phyloP scores from a whole-genome alignment of 1,139 yeast genomes.

The Zygotorulaspora mrakii region DNA sequence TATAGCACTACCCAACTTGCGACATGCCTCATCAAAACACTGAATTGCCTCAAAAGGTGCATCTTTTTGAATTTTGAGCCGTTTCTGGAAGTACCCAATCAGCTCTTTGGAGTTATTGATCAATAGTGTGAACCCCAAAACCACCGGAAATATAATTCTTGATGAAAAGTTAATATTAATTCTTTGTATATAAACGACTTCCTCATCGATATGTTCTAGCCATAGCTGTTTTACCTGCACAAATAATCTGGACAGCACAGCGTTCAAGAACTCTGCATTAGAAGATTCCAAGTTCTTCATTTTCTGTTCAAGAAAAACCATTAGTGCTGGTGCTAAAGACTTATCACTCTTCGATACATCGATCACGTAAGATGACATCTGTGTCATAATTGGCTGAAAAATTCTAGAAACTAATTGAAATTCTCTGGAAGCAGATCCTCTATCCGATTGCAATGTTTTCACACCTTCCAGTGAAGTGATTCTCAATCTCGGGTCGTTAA shows the following conservation, averaged over 20 bases:
- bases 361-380: slow-evolving; percentile 41
- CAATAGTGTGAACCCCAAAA: slow-evolving; percentile 46
- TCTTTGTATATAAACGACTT: slow-evolving; percentile 52
- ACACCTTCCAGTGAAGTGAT: slow-evolving; percentile 31
- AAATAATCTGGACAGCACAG: slow-evolving; percentile 48
- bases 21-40: slow-evolving; percentile 21
- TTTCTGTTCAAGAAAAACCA: slow-evolving; percentile 41
- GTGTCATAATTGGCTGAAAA: slow-evolving; percentile 47
- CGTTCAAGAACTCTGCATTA: slow-evolving; percentile 64
- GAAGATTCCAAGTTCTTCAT: slow-evolving; percentile 43
- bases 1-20: slow-evolving; percentile 22
- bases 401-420: slow-evolving; percentile 50
- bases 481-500: slow-evolving; percentile 40
- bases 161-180: slow-evolving; percentile 44
- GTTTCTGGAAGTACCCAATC: slow-evolving; percentile 10
- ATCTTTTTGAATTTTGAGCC: slow-evolving; percentile 14
- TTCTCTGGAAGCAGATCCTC: slow-evolving; percentile 53
- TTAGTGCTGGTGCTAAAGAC: slow-evolving; percentile 43
- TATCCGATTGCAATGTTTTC: slow-evolving; percentile 48
- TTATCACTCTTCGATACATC: slow-evolving; percentile 40
- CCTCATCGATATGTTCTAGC: slow-evolving; percentile 55
- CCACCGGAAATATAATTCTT: slow-evolving; percentile 43
- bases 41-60: slow-evolving; percentile 15
- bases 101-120: slow-evolving; percentile 39
- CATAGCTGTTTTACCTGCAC: slow-evolving; percentile 55